Base-by-base conservation (phyloP, 495 filamentous ascomycete species). In the Aspergillus homomorphus region DNA sequence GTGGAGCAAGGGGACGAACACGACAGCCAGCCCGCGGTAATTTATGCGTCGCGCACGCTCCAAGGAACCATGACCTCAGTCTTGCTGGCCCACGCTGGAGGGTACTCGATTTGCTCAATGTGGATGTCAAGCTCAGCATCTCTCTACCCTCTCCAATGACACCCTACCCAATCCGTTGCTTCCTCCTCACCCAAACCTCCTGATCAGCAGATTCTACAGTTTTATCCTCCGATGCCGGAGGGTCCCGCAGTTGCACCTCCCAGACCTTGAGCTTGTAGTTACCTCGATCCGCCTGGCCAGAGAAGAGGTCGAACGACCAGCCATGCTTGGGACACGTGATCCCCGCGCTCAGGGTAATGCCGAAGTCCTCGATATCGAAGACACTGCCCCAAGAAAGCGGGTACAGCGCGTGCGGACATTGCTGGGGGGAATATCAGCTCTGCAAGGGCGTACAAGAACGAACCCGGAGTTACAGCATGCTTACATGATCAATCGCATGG, bases 301-400 rank as follows among this genome's bases (percentile, higher is more conserved):
- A 77, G 55, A 80, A 79, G 22, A 86, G 60, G 63, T 86, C 83
- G 66, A 85, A 85, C 0, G 82, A 83, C 83, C 83, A 86, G 41
- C 70, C 76, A 59, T 86, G 82, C 61, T 85, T 84, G 1, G 82
- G 82, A 62, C 83, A 86, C 7, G 78, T 81, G 16, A 86, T 68
- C 0, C 83, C 83, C 2, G 78, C 70, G 41, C 72, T 75, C 6
- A 76, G 65, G 1, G 60, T 59, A 56, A 76, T 65, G 12, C 83
- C 83, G 56, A 85, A 86, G 61, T 86, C 83, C 58, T 86, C 84
- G 59, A 86, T 86, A 33, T 86, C 84, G 56, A 85, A 85, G 3
- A 84, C 72, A 16, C 60, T 77, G 5, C 78, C 83, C 53, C 80
- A 74, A 0, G 79, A 82, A 0, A 85, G 75, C 0, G 83, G 82